Percentiles rank a stretch among this genome's conserved stretches.
phyloP scores from a whole-genome alignment of 768 basidiomycete species.

The Pulveroboletus frians region DNA sequence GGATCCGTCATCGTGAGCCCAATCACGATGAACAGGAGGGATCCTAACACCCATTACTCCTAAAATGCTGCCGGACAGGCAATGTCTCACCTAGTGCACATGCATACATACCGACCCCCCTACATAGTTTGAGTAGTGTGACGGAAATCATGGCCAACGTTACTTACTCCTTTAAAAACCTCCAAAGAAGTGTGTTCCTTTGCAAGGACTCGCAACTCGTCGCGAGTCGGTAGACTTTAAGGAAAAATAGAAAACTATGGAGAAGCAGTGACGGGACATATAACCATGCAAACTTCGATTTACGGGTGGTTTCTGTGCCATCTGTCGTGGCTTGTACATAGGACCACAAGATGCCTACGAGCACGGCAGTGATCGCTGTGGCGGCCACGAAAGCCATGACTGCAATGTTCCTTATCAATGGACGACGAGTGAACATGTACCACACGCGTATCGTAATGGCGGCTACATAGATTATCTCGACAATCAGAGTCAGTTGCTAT shows the following conservation, averaged over 20 bases:
- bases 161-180: constrained; percentile 18
- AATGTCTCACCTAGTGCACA: constrained; percentile 12
- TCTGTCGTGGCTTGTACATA: background rate
- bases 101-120: constrained; percentile 23
- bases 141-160: background rate
- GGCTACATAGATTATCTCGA: background rate
- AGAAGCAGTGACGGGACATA: constrained; percentile 13
- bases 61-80: background rate
- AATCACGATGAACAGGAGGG: constrained; percentile 12
- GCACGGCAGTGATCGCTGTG: background rate
- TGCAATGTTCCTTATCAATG: background rate
- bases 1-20: constrained; percentile 4
- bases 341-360: background rate
- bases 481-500: background rate
- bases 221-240: constrained; percentile 15
- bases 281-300: background rate
- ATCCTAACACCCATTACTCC: constrained; percentile 6
- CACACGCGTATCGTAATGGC: constrained; percentile 16
- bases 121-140: constrained; percentile 1
- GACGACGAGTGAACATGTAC: constrained; percentile 11
- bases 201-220: constrained; percentile 1
- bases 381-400: background rate
- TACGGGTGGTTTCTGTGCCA: background rate
- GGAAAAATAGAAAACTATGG: constrained; percentile 14
- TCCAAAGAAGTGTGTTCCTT: constrained; percentile 6